Base-by-base conservation (phyloP, 768 basidiomycete genomes). In the Serpula lacrymans region DNA sequence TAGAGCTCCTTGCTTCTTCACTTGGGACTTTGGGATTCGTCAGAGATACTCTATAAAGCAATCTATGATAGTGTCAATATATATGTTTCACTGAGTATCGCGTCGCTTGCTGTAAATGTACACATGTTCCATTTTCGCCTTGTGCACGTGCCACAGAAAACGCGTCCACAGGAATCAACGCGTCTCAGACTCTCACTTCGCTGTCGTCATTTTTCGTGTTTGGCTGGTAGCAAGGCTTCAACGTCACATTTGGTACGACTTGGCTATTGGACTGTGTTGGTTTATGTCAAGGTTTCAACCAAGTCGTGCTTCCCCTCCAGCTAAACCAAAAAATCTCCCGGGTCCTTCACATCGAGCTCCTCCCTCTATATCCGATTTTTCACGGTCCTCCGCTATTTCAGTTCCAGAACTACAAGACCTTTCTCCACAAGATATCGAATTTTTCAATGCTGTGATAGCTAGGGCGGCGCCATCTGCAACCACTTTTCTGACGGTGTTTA, bases 401-500 rank as follows among this genome's bases (percentile, higher is more conserved):
- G 64, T 66, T 7, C 62, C 39, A 43, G 81, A 82, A 55, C 62
- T 84, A 49, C 70, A 48, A 55, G 64, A 51, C 26, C 69, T 87
- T 20, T 62, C 78, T 0, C 54, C 55, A 6, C 58, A 69, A 32
- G 85, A 92, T 53, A 69, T 90, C 46, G 71, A 78, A 33, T 73
- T 92, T 48, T 69, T 93, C 32, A 84, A 91, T 48, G 75, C 78
- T 17, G 84, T 93, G 10, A 78, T 93, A 20, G 55, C 67, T 43
- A 79, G 82, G 38, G 87, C 84, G 30, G 73, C 82, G 5, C 67
- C 77, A 6, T 64, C 71, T 7, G 83, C 87, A 12, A 84, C 84
- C 4, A 84, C 84, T 0, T 91, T 91, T 53, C 69, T 88, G 27
- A 75, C 78, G 4, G 76, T 90, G n/a, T 82, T 89, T 70, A 88